phyloP scores from a whole-genome alignment of 1,284 basidiomycete genomes.

The Sanghuangporus weigelae region DNA sequence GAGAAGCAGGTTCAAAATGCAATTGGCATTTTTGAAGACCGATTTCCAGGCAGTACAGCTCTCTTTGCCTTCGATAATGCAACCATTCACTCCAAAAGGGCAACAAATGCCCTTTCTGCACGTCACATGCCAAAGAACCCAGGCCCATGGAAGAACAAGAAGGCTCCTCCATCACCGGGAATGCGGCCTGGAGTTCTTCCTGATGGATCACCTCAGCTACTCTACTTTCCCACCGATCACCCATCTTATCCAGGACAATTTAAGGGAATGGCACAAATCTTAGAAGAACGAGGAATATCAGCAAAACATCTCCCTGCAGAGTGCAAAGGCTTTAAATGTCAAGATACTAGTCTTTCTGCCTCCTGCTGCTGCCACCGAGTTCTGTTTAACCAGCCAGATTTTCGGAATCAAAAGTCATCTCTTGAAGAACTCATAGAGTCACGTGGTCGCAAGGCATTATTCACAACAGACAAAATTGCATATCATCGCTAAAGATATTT shows the following conservation, averaged over 20 bases:
- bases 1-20: constrained; percentile 26
- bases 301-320: constrained; percentile 12
- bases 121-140: constrained; percentile 28
- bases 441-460: neutral
- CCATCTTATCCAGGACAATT: neutral
- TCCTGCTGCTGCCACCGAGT: constrained; percentile 25
- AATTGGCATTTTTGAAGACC: constrained; percentile 31
- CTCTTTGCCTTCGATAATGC: constrained; percentile 36
- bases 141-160: constrained; percentile 21
- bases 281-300: constrained; percentile 23
- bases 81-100: constrained; percentile 30
- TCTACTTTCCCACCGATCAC: neutral
- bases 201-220: neutral
- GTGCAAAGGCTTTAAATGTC: constrained; percentile 24
- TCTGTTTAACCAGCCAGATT: constrained; percentile 27
- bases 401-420: constrained; percentile 23
- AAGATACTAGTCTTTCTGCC: neutral
- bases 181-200: constrained; percentile 21
- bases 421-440: constrained; percentile 21
- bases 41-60: constrained; percentile 25
- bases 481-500: no score
- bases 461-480: no score
- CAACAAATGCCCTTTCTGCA: constrained; percentile 30
- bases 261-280: constrained; percentile 26
- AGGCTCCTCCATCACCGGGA: constrained; percentile 23